A percentile compares a stretch with the other conserved stretches of the same genome.
phyloP scores from a whole-genome alignment of 2,329 filamentous ascomycete genomes.

The Neofusicoccum cordaticola region DNA sequence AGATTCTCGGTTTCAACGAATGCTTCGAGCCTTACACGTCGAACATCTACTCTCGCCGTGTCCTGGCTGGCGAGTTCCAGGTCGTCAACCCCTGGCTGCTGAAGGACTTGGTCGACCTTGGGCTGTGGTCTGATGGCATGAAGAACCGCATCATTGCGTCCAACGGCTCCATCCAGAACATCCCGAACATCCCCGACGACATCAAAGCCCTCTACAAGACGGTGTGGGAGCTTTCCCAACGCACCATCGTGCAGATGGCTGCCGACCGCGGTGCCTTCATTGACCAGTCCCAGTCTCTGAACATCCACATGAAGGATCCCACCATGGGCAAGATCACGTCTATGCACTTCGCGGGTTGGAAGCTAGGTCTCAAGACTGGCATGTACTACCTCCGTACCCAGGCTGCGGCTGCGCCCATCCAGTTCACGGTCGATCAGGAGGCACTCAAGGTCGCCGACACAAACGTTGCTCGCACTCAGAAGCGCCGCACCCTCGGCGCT shows the following conservation, averaged over 20 bases:
- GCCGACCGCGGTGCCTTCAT: conserved; percentile 98
- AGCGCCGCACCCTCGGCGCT: conserved; percentile 59
- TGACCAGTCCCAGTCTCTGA: conserved; percentile 97
- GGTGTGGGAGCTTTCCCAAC: conserved; percentile 98
- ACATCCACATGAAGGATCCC: conserved; percentile 99
- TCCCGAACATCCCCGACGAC: conserved; percentile 92
- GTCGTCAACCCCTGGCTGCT: conserved; percentile 98
- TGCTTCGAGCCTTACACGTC: conserved; percentile 99
- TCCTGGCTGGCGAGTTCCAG: conserved; percentile 97
- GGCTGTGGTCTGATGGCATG: conserved; percentile 98
- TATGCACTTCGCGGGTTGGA: conserved; percentile 99
- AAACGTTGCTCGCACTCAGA: conserved; percentile 65
- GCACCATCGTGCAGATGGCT: conserved; percentile 93
- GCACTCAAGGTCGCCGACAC: conserved; percentile 84
- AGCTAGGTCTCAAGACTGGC: conserved; percentile 97
- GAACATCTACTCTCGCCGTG: conserved; percentile 98
- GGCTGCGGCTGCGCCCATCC: conserved; percentile 93
- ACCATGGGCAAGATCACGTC: conserved; percentile 99
- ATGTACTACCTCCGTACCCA: conserved; percentile 99
- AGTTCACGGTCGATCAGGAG: conserved; percentile 98
- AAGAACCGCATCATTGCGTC: conserved; percentile 99
- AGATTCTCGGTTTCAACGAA: conserved; percentile 98
- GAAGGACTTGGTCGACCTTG: conserved; percentile 96
- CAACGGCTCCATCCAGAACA: conserved; percentile 91
- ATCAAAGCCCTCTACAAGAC: conserved; percentile 99